Base-by-base conservation (phyloP, 2,329 filamentous ascomycete species). In the Penicillium capsulatum region DNA sequence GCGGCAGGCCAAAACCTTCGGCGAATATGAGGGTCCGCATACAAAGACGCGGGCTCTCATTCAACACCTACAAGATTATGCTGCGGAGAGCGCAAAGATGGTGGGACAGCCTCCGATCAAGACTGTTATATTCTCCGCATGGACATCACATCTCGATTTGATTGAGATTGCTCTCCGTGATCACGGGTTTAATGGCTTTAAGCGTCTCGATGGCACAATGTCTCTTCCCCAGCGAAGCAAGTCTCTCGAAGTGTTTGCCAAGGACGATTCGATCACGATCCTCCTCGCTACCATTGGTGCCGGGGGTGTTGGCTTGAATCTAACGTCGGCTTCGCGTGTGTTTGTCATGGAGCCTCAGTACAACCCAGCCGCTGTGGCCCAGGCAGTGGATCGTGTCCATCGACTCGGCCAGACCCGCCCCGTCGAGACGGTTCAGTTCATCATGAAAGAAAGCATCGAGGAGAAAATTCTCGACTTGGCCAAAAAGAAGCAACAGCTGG, bases 341-440 rank as follows among this genome's bases (percentile, higher is more conserved):
- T 97, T 92, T 62, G 85, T 97, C 55, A 97, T 98, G 91, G 92
- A 98, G 63, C 92, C 92, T 4, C 90, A 96, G 60, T 98, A 91
- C 70, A 98, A 98, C 58, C 92, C 92, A 0, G 90, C 89, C 0
- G 88, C 90, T 0, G 91, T 98, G 64, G 86, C 89, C 4, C 92
- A 98, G 67, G 92, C 92, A 2, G 77, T 97, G 6, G 92, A 97
- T 61, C 86, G 92, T 19, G 87, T 98, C 4, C 90, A 95, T 63
- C 82, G 90, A 13, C 72, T 96, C 2, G 90, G 92, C 0, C 92
- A 98, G 70, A 92, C 80, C 54, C 76, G 92, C n/a, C 79, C 83
- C 9, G 92, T 98, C 0, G 77, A 78, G n/a, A 94, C 89, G 2
- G 81, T 86, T 26, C 80, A 90, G 26, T 97, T 87, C 63, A 84